Evolutionary conservation across 768 basidiomycete species (phyloP).

Genomic region (Naganishia randhawae): DNA sequence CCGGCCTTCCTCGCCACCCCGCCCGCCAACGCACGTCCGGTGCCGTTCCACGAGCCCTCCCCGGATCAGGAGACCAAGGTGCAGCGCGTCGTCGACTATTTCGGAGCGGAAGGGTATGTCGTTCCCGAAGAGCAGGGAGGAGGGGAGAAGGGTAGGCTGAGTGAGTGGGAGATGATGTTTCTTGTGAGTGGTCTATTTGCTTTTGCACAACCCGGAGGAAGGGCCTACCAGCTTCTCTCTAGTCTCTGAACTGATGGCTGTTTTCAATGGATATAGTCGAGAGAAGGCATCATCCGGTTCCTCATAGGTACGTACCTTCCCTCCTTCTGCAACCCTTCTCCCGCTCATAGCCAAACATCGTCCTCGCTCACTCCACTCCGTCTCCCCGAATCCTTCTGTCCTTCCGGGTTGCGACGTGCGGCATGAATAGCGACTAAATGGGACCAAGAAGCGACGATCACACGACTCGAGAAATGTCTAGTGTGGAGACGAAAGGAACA

Average conservation of each 20-base stretch:
- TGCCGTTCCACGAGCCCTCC: not conserved
- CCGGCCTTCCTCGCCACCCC: conserved; percentile 6
- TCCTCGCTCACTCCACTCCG: no score
- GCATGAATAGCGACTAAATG: conserved; percentile 41
- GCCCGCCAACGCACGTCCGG: not conserved
- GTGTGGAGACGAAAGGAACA: conserved; percentile 41
- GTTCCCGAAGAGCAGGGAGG: conserved; percentile 31
- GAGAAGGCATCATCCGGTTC: conserved; percentile 24
- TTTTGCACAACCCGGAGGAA: no score
- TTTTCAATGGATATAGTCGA: not conserved
- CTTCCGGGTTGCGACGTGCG: no score
- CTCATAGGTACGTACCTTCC: conserved; percentile 7
- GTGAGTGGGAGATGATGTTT: conserved; percentile 46
- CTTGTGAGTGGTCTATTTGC: conserved; percentile 36
- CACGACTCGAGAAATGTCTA: conserved; percentile 40
- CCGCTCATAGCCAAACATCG: no score
- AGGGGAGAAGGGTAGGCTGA: conserved; percentile 31
- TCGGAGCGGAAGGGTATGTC: conserved; percentile 33
- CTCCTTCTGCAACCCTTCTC: not conserved
- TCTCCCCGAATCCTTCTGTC: not conserved
- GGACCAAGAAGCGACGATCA: conserved; percentile 37
- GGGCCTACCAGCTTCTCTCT: no score
- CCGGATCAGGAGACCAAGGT: conserved; percentile 28
- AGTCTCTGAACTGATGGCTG: no score
- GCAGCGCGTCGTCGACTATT: conserved; percentile 32